Percentiles rank a stretch among this genome's conserved stretches.
Evolutionary conservation across 192 early-diverging fungal species (phyloP).

Genomic region (Spizellomyces sp.): DNA sequence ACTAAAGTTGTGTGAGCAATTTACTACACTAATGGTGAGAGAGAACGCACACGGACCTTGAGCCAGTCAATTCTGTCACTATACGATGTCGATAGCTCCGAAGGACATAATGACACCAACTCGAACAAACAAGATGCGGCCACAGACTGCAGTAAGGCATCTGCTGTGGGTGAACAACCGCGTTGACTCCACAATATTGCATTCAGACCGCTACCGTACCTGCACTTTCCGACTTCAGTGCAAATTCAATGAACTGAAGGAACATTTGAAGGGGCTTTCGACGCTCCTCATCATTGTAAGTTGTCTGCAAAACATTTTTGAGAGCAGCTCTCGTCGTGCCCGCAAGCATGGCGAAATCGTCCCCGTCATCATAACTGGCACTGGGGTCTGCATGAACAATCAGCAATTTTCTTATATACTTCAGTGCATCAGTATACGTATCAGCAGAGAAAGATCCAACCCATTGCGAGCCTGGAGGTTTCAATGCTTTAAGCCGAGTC

Average conservation of each 20-base stretch:
- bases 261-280: slow-evolving; percentile 48
- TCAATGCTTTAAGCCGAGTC: background rate
- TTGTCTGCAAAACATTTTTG: slow-evolving; percentile 11
- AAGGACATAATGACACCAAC: slow-evolving; percentile 68
- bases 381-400: slow-evolving; percentile 62
- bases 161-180: slow-evolving; percentile 20
- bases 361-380: slow-evolving; percentile 15
- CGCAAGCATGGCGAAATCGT: too few relatives aligned
- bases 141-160: slow-evolving; percentile 64
- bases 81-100: slow-evolving; percentile 54
- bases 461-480: slow-evolving; percentile 26
- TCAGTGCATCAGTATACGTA: slow-evolving; percentile 60
- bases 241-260: slow-evolving; percentile 61
- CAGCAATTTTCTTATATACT: slow-evolving; percentile 65
- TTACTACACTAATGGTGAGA: too few relatives aligned
- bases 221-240: slow-evolving; percentile 44
- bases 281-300: slow-evolving; percentile 1
- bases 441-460: slow-evolving; percentile 62
- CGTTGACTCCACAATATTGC: too few relatives aligned
- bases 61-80: slow-evolving; percentile 51
- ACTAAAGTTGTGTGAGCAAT: slow-evolving; percentile 30
- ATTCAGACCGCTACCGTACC: too few relatives aligned
- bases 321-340: background rate
- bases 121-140: slow-evolving; percentile 69
- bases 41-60: background rate